A percentile compares a stretch with the other conserved stretches of the same genome.
Conservation (phyloP, 1,139 yeast species). For the Pichia sp. region DNA sequence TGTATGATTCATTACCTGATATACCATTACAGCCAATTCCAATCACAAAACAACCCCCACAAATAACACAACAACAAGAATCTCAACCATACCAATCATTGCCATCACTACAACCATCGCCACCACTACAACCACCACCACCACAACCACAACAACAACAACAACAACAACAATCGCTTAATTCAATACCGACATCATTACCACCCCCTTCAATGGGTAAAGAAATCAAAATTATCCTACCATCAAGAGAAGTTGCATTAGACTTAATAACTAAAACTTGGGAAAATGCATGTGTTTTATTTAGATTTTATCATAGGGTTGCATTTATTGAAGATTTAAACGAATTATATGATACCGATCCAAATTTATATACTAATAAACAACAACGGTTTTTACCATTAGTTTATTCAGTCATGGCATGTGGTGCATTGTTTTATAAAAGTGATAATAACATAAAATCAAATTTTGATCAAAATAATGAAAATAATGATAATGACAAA, state of each 20-base stretch:
- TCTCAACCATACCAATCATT: background rate
- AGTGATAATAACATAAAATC: slow-evolving; percentile 30
- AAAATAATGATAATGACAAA: slow-evolving; percentile 1
- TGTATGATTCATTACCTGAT: slow-evolving; percentile 26
- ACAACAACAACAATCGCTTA: background rate
- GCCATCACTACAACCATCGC: no score
- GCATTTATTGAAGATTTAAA: slow-evolving; percentile 56
- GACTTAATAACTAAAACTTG: slow-evolving; percentile 71
- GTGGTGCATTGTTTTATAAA: slow-evolving; percentile 66
- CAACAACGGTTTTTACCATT: slow-evolving; percentile 75
- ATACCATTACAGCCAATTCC: slow-evolving; percentile 26
- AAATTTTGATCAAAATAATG: slow-evolving; percentile 9
- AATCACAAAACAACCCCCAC: slow-evolving; percentile 13
- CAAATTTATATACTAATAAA: slow-evolving; percentile 59
- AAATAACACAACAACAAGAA: background rate
- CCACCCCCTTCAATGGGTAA: slow-evolving; percentile 29
- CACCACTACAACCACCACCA: background rate
- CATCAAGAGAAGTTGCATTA: slow-evolving; percentile 67
- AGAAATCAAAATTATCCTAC: slow-evolving; percentile 64
- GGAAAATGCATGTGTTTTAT: slow-evolving; percentile 79
- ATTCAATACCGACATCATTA: background rate
- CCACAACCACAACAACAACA: background rate
- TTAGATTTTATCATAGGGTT: slow-evolving; percentile 81
- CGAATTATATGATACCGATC: slow-evolving; percentile 59
- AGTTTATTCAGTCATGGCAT: slow-evolving; percentile 63